Base-by-base conservation (phyloP, 2,329 filamentous ascomycete species). In the Fusarium albosuccineum region DNA sequence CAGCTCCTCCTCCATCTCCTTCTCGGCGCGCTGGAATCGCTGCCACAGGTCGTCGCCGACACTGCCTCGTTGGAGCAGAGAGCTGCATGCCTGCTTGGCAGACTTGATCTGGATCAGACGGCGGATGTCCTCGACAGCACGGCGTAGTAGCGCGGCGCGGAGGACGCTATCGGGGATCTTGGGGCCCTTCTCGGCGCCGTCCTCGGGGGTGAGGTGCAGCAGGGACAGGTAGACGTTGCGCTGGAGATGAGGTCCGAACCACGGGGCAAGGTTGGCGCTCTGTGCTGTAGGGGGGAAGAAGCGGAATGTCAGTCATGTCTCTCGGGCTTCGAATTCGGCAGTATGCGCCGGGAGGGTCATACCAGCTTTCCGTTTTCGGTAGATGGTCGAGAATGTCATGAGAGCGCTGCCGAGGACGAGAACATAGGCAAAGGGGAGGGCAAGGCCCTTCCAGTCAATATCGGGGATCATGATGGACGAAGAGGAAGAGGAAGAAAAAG, bases 31-130 rank as follows among this genome's bases (percentile, higher is more conserved):
- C 80, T 90, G 81, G 79, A 98, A 97, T 39, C 95, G 87, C 83
- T 97, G 93, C 92, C 94, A 97, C 71, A 99, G 81, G 79, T 99
- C 96, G 77, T 99, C 96, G 13, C 96, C 95, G 2, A 99, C 94
- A 75, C 93, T 97, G 49, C 96, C 96, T 67, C 93, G 87, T 80
- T 97, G 93, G 72, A 98, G 81, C 70, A 99, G 82, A 26, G 90
- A 87, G 75, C 91, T 91, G 75, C 97, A 89, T 8, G 96, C 93
- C 73, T 92, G 92, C 83, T 98, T 99, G 71, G 93, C 91, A 59
- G 88, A 91, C 75, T 95, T 89, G 75, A 99, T 88, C 77, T 96
- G 89, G 74, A 98, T 91, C 66, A 99, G 92, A 67, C 96, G 90
- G 76, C 92, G 89, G 76, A 99, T 97, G 77, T 98, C 95, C 78